Conservation (phyloP, 495 filamentous ascomycete genomes). For the Neurospora sp. region DNA sequence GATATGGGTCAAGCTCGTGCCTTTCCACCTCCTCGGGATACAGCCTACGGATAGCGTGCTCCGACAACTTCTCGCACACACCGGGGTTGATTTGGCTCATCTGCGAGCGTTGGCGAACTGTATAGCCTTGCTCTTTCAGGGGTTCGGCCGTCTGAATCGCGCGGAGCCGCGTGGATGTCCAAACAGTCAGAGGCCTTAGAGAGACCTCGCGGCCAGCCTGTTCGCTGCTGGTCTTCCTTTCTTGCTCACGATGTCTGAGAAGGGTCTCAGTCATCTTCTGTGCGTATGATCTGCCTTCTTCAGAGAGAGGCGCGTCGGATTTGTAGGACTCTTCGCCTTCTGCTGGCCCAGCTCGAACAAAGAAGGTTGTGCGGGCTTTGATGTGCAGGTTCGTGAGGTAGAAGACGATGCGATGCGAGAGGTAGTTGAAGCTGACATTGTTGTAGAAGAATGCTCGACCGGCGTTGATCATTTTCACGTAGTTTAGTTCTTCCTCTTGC, state of each 20-base stretch:
- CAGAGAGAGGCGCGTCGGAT: slow-evolving; percentile 71
- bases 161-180: slow-evolving; percentile 85
- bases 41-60: slow-evolving; percentile 64
- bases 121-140: slow-evolving; percentile 66
- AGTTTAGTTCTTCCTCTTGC: slow-evolving; percentile 87
- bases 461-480: slow-evolving; percentile 99
- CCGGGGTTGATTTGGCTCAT: slow-evolving; percentile 96
- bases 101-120: slow-evolving; percentile 81
- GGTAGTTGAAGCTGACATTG: slow-evolving; percentile 89
- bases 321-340: slow-evolving; percentile 82
- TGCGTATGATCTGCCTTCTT: slow-evolving; percentile 77
- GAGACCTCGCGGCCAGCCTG: slow-evolving; percentile 57
- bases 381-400: slow-evolving; percentile 97
- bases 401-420: slow-evolving; percentile 93
- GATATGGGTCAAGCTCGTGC: slow-evolving; percentile 92
- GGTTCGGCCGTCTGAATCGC: slow-evolving; percentile 86
- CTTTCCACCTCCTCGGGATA: slow-evolving; percentile 86
- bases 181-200: slow-evolving; percentile 74
- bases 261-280: slow-evolving; percentile 77
- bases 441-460: slow-evolving; percentile 88
- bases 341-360: slow-evolving; percentile 64
- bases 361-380: slow-evolving; percentile 87
- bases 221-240: slow-evolving; percentile 57
- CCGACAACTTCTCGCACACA: slow-evolving; percentile 78
- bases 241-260: slow-evolving; percentile 68